Conservation (phyloP, 2,329 filamentous ascomycete species). For the Alternaria sp. region DNA sequence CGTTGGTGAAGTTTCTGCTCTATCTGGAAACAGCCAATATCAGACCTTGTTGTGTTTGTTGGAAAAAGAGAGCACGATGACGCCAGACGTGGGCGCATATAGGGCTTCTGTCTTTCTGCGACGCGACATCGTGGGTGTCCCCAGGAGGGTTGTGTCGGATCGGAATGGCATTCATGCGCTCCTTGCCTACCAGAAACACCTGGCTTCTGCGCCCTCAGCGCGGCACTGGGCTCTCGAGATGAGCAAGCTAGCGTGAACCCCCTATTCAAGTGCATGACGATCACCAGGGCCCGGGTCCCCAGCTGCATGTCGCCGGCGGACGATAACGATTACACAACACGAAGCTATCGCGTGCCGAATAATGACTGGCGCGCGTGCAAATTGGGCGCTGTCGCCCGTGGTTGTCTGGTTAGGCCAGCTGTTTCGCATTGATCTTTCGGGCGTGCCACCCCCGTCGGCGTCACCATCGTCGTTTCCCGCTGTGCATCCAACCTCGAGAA, state of each 20-base stretch:
- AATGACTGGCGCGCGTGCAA: not conserved
- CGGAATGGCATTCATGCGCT: constrained; percentile 23
- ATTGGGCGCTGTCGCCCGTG: constrained; percentile 1
- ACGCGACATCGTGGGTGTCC: constrained; percentile 21
- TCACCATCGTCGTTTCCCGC: constrained; percentile 5
- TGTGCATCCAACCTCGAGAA: constrained; percentile 1
- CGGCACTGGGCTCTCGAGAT: constrained; percentile 9
- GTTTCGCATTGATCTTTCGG: constrained; percentile 10
- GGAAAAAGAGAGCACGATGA: not conserved
- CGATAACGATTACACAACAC: not conserved
- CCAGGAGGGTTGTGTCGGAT: constrained; percentile 6
- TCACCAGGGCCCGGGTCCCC: not conserved
- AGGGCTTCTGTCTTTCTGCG: not conserved
- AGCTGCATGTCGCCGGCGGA: constrained; percentile 3
- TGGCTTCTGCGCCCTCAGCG: constrained; percentile 11
- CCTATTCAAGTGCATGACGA: constrained; percentile 7
- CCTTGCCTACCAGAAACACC: not conserved
- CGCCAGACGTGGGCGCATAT: not conserved
- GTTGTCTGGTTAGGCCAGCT: not conserved
- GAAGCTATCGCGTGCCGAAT: not conserved
- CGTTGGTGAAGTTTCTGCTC: not conserved
- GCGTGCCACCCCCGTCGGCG: constrained; percentile 5
- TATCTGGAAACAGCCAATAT: not conserved
- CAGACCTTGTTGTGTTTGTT: not conserved
- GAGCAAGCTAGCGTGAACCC: constrained; percentile 15